Base-by-base conservation (phyloP, 2,329 filamentous ascomycete species). In the Pseudogymnoascus sp. region DNA sequence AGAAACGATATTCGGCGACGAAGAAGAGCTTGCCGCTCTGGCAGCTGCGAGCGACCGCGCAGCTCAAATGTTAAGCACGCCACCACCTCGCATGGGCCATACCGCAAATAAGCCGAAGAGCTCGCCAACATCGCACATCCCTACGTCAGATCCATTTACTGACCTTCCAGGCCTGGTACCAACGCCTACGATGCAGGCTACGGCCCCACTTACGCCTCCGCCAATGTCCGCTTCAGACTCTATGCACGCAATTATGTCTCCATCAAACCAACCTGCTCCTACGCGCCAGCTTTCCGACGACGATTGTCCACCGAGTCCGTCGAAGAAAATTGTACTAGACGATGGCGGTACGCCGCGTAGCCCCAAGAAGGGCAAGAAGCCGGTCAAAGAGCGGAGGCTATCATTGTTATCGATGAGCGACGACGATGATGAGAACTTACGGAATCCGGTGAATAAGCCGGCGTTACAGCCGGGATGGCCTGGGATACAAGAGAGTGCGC, bases 301-400 rank as follows among this genome's bases (percentile, higher is more conserved):
- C 31, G 27, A 55, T 6, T 35, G 48, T 12, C 48, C 48, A 33
- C 29, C 48, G 9, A 55, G 48, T 33, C 48, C 48, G 48, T 55
- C 48, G 10, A 60, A 31, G 18, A 36, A 21, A 55, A 12, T 8
- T 29, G 9, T 60, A 45, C 15, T 60, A 3, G 58, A 62, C 9
- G 61, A 62, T 48, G 61, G 58, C 9, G 58, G 61, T n/a, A 62
- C 61, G 18, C 61, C 61, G 7, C 35, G 61, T 27, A 62, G 61
- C 39, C 61, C 58, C 6, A 42, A 59, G 15, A 59, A 58, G 59
- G 25, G 15, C n/a, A 55, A 35, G 29, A 55, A 55, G 18, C 9
- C 29, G 5, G 4, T 6, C 3, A 55, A 55, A 1, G 48, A 55
- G 9, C 29, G 48, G 48, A 55, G 48, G 15, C 9, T 33, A 15